Evolutionary conservation across 208 protist genomes (phyloP), one percentile per base, ranked within the genome.

Genomic region (Novymonas esmeraldas): DNA sequence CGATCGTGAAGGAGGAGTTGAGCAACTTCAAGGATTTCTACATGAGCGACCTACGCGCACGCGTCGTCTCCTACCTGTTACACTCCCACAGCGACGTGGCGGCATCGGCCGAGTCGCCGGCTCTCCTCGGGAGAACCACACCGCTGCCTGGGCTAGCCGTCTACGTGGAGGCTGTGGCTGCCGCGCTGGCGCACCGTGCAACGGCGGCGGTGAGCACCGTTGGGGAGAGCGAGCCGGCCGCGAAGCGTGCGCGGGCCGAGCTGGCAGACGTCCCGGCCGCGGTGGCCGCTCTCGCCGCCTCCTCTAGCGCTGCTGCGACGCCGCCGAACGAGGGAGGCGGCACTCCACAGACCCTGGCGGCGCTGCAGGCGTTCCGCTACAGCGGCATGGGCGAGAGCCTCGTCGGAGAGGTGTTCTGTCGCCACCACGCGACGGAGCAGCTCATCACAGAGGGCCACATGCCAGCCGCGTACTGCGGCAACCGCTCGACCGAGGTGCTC

Each of bases 21-120:
- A 71, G 68, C 70, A 95, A 89, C 73, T 95, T 95, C 73, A 95
- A 93, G 62, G 90, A 95, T 24, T 89, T 94, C 56, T 95, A 89
- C 82, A 88, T 91, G 85, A 84, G 83, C 64, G 90, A 95, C 51
- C 56, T 94, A 49, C 80, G 90, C 3, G 83, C 82, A 9, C 82
- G 87, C 26, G 74, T 94, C 59, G 49, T 95, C 29, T 72, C 79
- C 48, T 95, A 93, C 58, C 64, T 90, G 18, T 65, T 73, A 29
- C 45, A 73, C 50, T 14, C 57, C 0, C 81, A 89, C 57, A 52
- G 54, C 18, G 73, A 79, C 20, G 48, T 89, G 13, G 56, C 76
- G 1, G 70, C 26, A 20, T 66, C 45, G 5, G 70, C 24, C 10
- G 62, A 63, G 33, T 54, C 62, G 13, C 62, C 70, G 36, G 58